A percentile compares a stretch with the other conserved stretches of the same genome.
These are phyloP conservation scores for Elymus sibiricus DNA, from an alignment of 176 grass and related monocot genomes.

Conservation along the genomic window DNA sequence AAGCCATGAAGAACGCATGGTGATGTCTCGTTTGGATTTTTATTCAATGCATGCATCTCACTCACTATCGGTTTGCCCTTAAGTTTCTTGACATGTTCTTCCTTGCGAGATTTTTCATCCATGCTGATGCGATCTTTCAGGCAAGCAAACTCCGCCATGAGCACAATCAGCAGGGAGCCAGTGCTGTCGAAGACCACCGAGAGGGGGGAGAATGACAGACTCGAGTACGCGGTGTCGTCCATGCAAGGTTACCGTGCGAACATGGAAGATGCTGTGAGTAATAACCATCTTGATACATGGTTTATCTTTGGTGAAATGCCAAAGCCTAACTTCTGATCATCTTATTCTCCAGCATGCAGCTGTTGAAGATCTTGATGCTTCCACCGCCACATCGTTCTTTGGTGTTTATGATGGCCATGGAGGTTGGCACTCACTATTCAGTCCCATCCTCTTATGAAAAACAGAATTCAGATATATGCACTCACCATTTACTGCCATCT, in stretches of 20 bases:
- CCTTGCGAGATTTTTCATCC: not conserved
- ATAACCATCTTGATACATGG: not conserved
- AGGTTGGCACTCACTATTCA: slow-evolving; percentile 19
- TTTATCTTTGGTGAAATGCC: slow-evolving; percentile 2
- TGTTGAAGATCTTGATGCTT: slow-evolving; percentile 16
- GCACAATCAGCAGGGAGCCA: not conserved
- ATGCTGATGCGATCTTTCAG: slow-evolving; percentile 13
- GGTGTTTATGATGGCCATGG: slow-evolving; percentile 58
- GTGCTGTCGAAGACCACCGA: not conserved
- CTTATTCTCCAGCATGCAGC: slow-evolving; percentile 31
- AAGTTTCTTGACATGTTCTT: not conserved
- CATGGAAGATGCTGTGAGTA: slow-evolving; percentile 60
- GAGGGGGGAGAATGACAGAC: slow-evolving; percentile 13
- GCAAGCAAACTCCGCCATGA: slow-evolving; percentile 16
- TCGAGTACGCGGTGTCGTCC: slow-evolving; percentile 29
- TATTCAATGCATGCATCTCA: not conserved
- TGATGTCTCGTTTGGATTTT: not conserved
- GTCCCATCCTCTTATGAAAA: not conserved
- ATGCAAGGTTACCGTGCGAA: slow-evolving; percentile 38
- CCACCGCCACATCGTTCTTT: slow-evolving; percentile 46
- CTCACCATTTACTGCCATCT: not conserved
- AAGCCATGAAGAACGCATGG: not conserved
- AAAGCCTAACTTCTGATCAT: slow-evolving; percentile 6
- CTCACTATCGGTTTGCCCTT: not conserved
- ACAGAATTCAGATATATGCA: not conserved